Evolutionary conservation across 352 stramenopile genomes (phyloP).

Genomic region (Phytophthora brassicae): DNA sequence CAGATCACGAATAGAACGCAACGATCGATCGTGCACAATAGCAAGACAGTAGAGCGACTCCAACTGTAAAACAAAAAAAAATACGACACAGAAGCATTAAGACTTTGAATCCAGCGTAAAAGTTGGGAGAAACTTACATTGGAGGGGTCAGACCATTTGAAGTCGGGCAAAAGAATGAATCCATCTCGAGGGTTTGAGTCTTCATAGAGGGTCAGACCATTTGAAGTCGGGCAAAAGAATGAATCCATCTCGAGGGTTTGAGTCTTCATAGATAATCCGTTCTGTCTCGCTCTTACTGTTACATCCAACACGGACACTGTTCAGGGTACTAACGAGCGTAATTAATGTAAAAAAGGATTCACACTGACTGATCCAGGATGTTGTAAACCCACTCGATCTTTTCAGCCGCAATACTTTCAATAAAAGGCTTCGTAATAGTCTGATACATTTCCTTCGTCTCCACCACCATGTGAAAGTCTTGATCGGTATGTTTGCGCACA

Average conservation of each 20-base stretch:
- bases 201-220: conserved; percentile 79
- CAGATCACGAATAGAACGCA: conserved; percentile 75
- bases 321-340: conserved; percentile 14
- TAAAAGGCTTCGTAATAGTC: conserved; percentile 69
- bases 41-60: conserved; percentile 75
- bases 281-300: conserved; percentile 78
- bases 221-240: conserved; percentile 85
- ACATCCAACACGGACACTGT: neutral
- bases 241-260: conserved; percentile 62
- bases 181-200: conserved; percentile 58
- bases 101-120: neutral
- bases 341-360: neutral
- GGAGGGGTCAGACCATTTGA: conserved; percentile 76
- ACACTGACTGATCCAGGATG: conserved; percentile 82
- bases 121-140: conserved; percentile 32
- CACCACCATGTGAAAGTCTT: conserved; percentile 82
- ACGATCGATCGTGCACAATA: conserved; percentile 65
- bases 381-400: conserved; percentile 90
- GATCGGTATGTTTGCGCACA: conserved; percentile 82
- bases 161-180: conserved; percentile 82
- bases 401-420: conserved; percentile 70
- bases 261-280: conserved; percentile 79
- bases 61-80: conserved; percentile 31
- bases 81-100: neutral
- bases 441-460: conserved; percentile 82